phyloP scores from a whole-genome alignment of 345 rosid species.

The Combretum micranthum region DNA sequence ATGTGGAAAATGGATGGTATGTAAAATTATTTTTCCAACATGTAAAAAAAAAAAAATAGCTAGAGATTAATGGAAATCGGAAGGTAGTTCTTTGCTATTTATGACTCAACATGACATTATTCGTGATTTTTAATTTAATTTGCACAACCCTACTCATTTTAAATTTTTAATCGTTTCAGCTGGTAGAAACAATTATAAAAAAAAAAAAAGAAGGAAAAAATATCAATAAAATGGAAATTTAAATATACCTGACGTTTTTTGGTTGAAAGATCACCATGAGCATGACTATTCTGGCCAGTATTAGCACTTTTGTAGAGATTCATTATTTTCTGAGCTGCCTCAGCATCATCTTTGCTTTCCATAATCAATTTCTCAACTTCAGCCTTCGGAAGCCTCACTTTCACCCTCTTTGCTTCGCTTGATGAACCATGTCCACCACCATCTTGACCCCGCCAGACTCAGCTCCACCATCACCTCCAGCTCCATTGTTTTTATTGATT shows the following conservation, averaged over 20 bases:
- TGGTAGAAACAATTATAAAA: too few species aligned
- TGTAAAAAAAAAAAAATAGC: too few species aligned
- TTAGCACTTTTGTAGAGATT: slow-evolving; percentile 35
- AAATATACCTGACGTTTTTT: slow-evolving; percentile 51
- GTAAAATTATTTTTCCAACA: too few species aligned
- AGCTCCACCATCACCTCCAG: slow-evolving; percentile 1
- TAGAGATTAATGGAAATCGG: too few species aligned
- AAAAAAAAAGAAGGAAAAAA: slow-evolving; percentile 5
- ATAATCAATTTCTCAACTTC: slow-evolving; percentile 60
- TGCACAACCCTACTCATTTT: too few species aligned
- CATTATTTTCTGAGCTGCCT: slow-evolving; percentile 64
- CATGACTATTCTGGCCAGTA: background rate
- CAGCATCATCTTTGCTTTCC: slow-evolving; percentile 50
- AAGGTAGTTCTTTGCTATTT: too few species aligned
- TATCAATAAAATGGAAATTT: slow-evolving; percentile 7
- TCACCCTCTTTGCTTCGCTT: slow-evolving; percentile 39
- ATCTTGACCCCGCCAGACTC: background rate
- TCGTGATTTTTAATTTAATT: too few species aligned
- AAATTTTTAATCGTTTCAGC: too few species aligned
- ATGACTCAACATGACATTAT: too few species aligned
- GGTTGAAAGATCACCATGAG: slow-evolving; percentile 6
- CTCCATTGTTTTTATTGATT: slow-evolving; percentile 21
- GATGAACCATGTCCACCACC: background rate
- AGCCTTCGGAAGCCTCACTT: slow-evolving; percentile 55
- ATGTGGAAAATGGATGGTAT: too few species aligned